Evolutionary conservation across 306 rosid genomes (phyloP).

Genomic region (Gastrolobium bilobum): DNA sequence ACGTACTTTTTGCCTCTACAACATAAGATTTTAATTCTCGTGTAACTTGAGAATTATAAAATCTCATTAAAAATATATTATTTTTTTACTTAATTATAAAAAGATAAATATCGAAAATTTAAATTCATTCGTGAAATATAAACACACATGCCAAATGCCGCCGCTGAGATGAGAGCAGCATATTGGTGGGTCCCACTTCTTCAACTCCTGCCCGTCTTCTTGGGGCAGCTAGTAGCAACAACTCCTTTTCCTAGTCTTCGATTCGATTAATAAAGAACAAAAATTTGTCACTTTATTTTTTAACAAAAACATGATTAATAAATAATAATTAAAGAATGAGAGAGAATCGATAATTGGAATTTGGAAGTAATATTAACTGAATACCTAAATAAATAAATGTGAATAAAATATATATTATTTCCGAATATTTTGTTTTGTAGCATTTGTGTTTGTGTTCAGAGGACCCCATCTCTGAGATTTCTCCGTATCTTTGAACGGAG

Average conservation of each 20-base stretch:
- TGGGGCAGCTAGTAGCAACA: conserved; percentile 62
- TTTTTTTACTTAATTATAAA: too few species aligned
- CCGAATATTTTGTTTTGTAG: conserved; percentile 41
- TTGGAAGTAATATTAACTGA: neutral
- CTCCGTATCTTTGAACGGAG: conserved; percentile 69
- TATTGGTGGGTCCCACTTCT: conserved; percentile 48
- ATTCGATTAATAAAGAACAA: conserved; percentile 36
- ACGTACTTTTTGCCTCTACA: too few species aligned
- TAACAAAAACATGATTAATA: neutral
- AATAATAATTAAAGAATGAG: conserved; percentile 13
- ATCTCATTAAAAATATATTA: too few species aligned
- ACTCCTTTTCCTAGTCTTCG: conserved; percentile 38
- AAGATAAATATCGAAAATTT: too few species aligned
- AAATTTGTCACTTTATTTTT: conserved; percentile 13
- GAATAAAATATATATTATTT: neutral
- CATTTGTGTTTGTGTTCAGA: conserved; percentile 55
- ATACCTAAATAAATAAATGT: neutral
- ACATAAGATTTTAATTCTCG: too few species aligned
- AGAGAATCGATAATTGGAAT: conserved; percentile 52
- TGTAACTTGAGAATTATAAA: too few species aligned
- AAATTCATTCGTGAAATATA: too few species aligned
- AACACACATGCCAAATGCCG: conserved; percentile 18
- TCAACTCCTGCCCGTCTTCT: conserved; percentile 49
- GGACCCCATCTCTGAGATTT: conserved; percentile 61
- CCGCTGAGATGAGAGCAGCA: conserved; percentile 39